phyloP scores from a whole-genome alignment of 805 yeast species.

The Ogataea sp. region DNA sequence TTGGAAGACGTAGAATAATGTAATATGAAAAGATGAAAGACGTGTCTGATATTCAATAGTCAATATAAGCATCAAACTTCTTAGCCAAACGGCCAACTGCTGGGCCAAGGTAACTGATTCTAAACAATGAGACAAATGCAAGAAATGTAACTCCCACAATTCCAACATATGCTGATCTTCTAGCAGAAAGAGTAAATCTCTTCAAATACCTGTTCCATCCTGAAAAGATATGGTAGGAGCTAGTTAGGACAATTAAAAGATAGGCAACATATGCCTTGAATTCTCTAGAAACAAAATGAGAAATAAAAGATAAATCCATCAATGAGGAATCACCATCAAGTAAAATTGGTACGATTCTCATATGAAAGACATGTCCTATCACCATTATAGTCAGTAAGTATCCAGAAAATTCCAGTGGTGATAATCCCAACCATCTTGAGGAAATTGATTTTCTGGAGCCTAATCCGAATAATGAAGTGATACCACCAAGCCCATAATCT shows the following conservation, averaged over 20 bases:
- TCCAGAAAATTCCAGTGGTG: conserved; percentile 58
- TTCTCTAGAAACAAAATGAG: conserved; percentile 25
- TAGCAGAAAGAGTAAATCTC: conserved; percentile 29
- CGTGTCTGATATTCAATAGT: background rate
- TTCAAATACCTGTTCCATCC: conserved; percentile 44
- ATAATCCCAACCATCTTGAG: conserved; percentile 34
- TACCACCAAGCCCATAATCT: conserved; percentile 57
- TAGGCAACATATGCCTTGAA: conserved; percentile 14
- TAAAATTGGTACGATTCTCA: conserved; percentile 40
- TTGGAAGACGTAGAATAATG: background rate
- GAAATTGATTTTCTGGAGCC: conserved; percentile 43
- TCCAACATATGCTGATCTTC: conserved; percentile 35
- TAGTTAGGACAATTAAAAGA: conserved; percentile 27
- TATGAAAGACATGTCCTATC: conserved; percentile 36
- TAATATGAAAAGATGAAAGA: background rate
- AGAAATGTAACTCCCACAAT: conserved; percentile 29
- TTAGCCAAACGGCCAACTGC: conserved; percentile 15
- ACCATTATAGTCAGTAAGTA: conserved; percentile 39
- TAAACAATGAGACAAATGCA: conserved; percentile 29
- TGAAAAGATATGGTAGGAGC: conserved; percentile 45
- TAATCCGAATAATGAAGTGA: conserved; percentile 45
- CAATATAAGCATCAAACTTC: conserved; percentile 12
- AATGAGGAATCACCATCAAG: conserved; percentile 61
- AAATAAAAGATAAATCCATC: conserved; percentile 43
- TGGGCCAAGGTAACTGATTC: conserved; percentile 13